Percentiles rank a stretch among this genome's conserved stretches.
phyloP scores from a whole-genome alignment of 768 basidiomycete species.

The Astraeus odoratus region DNA sequence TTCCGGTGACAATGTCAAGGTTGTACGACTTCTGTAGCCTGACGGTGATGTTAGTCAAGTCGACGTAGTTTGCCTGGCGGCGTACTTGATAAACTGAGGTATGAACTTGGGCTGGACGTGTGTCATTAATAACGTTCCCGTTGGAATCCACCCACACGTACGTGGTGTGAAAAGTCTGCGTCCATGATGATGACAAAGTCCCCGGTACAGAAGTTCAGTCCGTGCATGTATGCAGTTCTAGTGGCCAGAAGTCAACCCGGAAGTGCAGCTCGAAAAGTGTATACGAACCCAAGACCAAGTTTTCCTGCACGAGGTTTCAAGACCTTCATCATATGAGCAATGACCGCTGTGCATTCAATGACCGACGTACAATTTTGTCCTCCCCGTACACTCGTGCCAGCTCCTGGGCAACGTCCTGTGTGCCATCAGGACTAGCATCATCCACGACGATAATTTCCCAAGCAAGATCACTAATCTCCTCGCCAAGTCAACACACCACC shows the following conservation, averaged over 20 bases:
- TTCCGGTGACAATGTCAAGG: slow-evolving; percentile 90
- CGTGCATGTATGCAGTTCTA: slow-evolving; percentile 91
- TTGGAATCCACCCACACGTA: slow-evolving; percentile 30
- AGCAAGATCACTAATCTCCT: slow-evolving; percentile 47
- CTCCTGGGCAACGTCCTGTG: slow-evolving; percentile 80
- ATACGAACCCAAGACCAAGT: slow-evolving; percentile 74
- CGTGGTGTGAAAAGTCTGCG: slow-evolving; percentile 93
- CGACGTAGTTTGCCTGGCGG: background rate
- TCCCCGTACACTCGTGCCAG: slow-evolving; percentile 76
- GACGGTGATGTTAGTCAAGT: slow-evolving; percentile 6
- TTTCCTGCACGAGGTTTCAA: slow-evolving; percentile 86
- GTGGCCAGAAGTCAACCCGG: background rate
- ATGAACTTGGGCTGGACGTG: slow-evolving; percentile 83
- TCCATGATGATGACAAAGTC: slow-evolving; percentile 98
- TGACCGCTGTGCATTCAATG: background rate
- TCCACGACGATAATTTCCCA: slow-evolving; percentile 93
- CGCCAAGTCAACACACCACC: slow-evolving; percentile 1
- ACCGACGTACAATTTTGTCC: slow-evolving; percentile 63
- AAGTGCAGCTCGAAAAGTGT: background rate
- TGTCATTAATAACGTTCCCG: slow-evolving; percentile 3
- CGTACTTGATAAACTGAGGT: slow-evolving; percentile 80
- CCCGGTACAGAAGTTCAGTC: slow-evolving; percentile 81
- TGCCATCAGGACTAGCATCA: slow-evolving; percentile 89
- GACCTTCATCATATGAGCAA: slow-evolving; percentile 38
- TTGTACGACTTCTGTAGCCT: slow-evolving; percentile 83